Evolutionary conservation across 192 early-diverging fungal species (phyloP).

Genomic region (Phlyctochytrium arcticum): DNA sequence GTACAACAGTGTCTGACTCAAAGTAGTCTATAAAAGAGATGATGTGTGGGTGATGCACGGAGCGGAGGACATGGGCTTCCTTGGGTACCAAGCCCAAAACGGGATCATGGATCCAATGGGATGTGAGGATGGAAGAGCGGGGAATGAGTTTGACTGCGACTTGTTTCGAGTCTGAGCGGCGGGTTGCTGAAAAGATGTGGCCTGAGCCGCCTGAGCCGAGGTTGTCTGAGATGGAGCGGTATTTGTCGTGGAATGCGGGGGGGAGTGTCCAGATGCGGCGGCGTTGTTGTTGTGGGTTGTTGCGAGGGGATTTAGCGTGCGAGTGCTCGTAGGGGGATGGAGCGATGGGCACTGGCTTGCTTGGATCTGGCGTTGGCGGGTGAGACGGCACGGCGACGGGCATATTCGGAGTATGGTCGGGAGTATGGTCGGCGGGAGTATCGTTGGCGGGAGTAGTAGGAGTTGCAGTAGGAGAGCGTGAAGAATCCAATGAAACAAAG

Average conservation of each 20-base stretch:
- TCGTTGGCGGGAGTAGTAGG: too few relatives aligned
- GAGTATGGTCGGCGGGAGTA: too few relatives aligned
- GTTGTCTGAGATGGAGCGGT: conserved; percentile 44
- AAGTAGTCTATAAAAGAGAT: conserved; percentile 52
- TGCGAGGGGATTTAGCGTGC: too few relatives aligned
- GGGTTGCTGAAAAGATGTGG: conserved; percentile 60
- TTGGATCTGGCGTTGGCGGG: too few relatives aligned
- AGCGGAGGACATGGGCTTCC: conserved; percentile 59
- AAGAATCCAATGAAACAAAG: too few relatives aligned
- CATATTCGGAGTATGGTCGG: too few relatives aligned
- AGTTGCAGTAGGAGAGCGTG: too few relatives aligned
- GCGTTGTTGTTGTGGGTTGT: too few relatives aligned
- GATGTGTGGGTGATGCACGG: conserved; percentile 52
- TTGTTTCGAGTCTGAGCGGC: conserved; percentile 42
- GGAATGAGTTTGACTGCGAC: conserved; percentile 70
- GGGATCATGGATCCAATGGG: conserved; percentile 49
- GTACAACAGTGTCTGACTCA: conserved; percentile 49
- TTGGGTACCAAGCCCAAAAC: conserved; percentile 55
- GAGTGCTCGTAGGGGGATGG: too few relatives aligned
- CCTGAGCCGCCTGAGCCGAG: conserved; percentile 64
- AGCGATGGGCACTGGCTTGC: too few relatives aligned
- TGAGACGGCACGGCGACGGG: too few relatives aligned
- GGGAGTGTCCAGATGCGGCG: conserved; percentile 21
- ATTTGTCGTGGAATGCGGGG: conserved; percentile 4
- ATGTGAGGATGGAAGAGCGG: conserved; percentile 46